Base-by-base conservation (phyloP, 331 rosid genomes). In the Quercus phellos region DNA sequence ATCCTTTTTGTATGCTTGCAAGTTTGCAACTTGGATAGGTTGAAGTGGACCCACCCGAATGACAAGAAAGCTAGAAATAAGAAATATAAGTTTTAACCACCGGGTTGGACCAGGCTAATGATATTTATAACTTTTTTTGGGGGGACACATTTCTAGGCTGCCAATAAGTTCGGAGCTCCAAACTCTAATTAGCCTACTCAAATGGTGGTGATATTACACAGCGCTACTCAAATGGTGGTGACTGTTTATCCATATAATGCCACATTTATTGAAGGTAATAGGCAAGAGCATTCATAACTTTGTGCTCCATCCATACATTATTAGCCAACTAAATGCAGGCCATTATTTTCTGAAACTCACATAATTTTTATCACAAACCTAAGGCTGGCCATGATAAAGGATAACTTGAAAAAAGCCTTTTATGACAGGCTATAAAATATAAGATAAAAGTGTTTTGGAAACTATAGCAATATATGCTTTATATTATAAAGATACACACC, bases 1-100 rank as follows among this genome's bases (percentile, higher is more conserved):
- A 46, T 46, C 53, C 17, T 50, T 78, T 43, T 43, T 18, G 66
- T 27, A 38, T 38, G 46, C 43, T 38, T 29, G 76, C 76, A 68
- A 75, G 46, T 29, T 38, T 55, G 76, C 76, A 58, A 75, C 77
- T 75, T 51, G 73, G 55, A 53, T 34, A 27, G 30, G 27, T 24
- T 76, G 74, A 60, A 50, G 61, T 78, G 59, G 81, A 77, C 75
- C 6, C 30, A 16, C 22, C 56, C n/a, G 51, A 17, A 24, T 46
- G 24, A 26, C 51, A 3, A 38, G 21, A 42, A 53, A 51, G 14
- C 42, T 67, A 53, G 43, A 30, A 51, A 21, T 29, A 10, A 53
- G 43, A 30, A 51, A 21, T 29, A 10, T 5, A 66, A 51, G 35
- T 61, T 38, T 35, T 27, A 10, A 24, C 46, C 13, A 10, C 42